A percentile compares a stretch with the other conserved stretches of the same genome.
Evolutionary conservation across 2,329 filamentous ascomycete genomes (phyloP).

Genomic region (Trichoderma cornu-damae): DNA sequence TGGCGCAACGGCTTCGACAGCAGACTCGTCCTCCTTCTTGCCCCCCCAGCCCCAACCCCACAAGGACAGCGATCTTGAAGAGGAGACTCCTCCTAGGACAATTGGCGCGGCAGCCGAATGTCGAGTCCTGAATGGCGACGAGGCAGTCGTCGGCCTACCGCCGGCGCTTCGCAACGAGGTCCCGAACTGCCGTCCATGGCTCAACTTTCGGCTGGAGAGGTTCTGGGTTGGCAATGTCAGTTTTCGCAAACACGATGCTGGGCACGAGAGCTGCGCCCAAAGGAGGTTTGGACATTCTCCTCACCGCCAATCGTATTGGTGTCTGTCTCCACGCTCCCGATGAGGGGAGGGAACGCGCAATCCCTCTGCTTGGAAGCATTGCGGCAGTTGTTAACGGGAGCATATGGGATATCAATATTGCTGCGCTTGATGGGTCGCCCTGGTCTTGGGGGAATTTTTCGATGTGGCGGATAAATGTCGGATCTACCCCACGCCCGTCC

Average conservation of each 20-base stretch:
- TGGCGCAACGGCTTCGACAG: slow-evolving; percentile 20
- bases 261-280: neutral
- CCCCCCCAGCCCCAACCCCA: slow-evolving; percentile 36
- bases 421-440: slow-evolving; percentile 23
- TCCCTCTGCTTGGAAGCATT: slow-evolving; percentile 45
- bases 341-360: slow-evolving; percentile 37
- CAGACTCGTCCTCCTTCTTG: slow-evolving; percentile 26
- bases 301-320: slow-evolving; percentile 28
- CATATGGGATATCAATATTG: slow-evolving; percentile 5
- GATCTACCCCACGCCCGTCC: slow-evolving; percentile 20
- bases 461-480: slow-evolving; percentile 34
- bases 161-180: slow-evolving; percentile 28
- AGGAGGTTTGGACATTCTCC: neutral
- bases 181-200: slow-evolving; percentile 35
- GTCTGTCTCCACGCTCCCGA: slow-evolving; percentile 30
- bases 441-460: slow-evolving; percentile 30
- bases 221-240: slow-evolving; percentile 20
- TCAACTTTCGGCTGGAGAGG: slow-evolving; percentile 29
- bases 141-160: slow-evolving; percentile 22
- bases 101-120: slow-evolving; percentile 26
- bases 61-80: slow-evolving; percentile 32
- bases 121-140: slow-evolving; percentile 25
- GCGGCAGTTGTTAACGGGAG: slow-evolving; percentile 25
- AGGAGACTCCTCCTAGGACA: slow-evolving; percentile 30
- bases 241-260: neutral